Percentiles rank a stretch among this genome's conserved stretches.
These are phyloP conservation scores for Fistulinella prunicolor DNA, from an alignment of 768 basidiomycete genomes.

Conservation along the genomic window DNA sequence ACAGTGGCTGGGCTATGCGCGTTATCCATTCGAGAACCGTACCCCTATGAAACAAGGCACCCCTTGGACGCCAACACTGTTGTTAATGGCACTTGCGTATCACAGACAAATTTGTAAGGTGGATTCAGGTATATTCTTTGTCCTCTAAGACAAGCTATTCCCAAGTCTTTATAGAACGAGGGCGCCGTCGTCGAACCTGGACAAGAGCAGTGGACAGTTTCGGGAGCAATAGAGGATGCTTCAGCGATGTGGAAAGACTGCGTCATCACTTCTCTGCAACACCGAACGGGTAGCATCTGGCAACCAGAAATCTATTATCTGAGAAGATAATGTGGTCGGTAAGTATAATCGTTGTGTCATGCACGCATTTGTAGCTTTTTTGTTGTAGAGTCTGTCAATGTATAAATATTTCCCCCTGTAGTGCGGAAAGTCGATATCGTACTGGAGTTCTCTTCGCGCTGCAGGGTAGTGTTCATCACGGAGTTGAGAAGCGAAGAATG, in stretches of 20 bases:
- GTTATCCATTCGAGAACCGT: constrained; percentile 37
- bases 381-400: too few relatives aligned
- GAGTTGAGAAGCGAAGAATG: neutral
- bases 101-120: constrained; percentile 30
- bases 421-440: constrained; percentile 4
- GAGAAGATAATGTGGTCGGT: constrained; percentile 10
- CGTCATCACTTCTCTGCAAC: constrained; percentile 38
- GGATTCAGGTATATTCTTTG: constrained; percentile 29
- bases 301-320: constrained; percentile 41
- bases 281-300: too few relatives aligned
- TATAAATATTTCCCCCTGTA: constrained; percentile 2
- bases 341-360: constrained; percentile 6
- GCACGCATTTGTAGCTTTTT: constrained; percentile 7
- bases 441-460: neutral
- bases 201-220: constrained; percentile 39
- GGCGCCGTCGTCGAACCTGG: constrained; percentile 33
- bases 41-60: too few relatives aligned
- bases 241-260: constrained; percentile 28
- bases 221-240: constrained; percentile 10
- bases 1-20: constrained; percentile 51
- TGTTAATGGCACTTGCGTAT: constrained; percentile 32
- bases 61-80: too few relatives aligned
- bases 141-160: neutral
- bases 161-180: constrained; percentile 24
- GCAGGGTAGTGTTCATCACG: too few relatives aligned